Evolutionary conservation across 1,284 basidiomycete genomes (phyloP), one percentile per base, ranked within the genome.

Genomic region (Chondrostereum purpureum): DNA sequence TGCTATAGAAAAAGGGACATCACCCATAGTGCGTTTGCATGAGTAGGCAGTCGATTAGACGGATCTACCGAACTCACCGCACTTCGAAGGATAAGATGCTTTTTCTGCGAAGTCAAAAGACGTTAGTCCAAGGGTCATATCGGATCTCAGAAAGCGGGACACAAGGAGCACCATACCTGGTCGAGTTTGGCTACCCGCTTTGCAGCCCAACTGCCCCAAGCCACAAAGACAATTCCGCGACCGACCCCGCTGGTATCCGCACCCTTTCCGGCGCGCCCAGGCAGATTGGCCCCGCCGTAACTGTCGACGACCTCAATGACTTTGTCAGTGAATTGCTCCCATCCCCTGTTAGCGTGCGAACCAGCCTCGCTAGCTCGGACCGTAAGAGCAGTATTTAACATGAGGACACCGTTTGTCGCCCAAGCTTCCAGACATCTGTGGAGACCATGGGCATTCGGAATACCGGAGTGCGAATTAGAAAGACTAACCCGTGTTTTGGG

Each of bases 341-440:
- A 94, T 42, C 94, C 94, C 60, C 77, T 80, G 52, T 78, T 77
- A 27, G 84, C 78, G 63, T 98, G 94, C 40, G 92, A 93, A 31
- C 80, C 88, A 2, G 93, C 81, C 49, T 78, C 58, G 48, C 76
- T 74, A 1, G 86, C 84, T 46, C 78, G 76, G 21, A 95, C 92
- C 1, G 92, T 94, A 23, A 98, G 73, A 50, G 85, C 88, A 2
- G 92, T 89, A 67, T 98, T 98, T 43, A 98, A 77, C 59, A 97
- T 76, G 42, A 98, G 71, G 24, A 98, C 93, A 33, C 94, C 94
- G 52, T 88, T 85, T 50, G 80, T 74, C 1, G 92, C 92, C 88
- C 92, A 94, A 17, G 75, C 67, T 8, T 80, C 80, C 37, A 98
- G 72, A 61, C 92, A 89, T 47, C 92, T 90, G 53, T 42, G 42